Conservation (phyloP, 164 flowering plant genomes). For the Amborella trichopoda region DNA sequence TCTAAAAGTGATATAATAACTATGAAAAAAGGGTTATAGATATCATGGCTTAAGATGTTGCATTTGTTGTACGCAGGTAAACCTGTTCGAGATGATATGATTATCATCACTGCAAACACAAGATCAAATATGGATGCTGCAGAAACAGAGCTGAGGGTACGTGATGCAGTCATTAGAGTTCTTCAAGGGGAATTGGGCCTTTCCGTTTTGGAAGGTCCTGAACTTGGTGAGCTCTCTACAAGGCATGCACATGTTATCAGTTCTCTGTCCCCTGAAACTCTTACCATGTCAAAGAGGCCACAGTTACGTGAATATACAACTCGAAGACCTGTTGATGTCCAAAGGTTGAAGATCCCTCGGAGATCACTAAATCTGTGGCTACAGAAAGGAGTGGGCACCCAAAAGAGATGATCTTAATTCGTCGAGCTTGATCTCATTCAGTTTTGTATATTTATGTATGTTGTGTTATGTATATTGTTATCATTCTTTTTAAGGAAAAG, state of each 20-base stretch:
- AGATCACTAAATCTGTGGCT: conserved; percentile 56
- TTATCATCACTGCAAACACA: conserved; percentile 40
- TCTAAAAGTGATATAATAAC: not conserved
- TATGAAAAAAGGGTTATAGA: not conserved
- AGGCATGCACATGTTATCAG: not conserved
- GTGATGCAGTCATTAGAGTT: conserved; percentile 41
- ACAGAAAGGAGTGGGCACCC: conserved; percentile 23
- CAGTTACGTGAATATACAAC: conserved; percentile 16
- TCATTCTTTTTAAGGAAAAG: too few species aligned
- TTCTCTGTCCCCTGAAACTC: conserved; percentile 3
- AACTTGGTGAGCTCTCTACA: conserved; percentile 4
- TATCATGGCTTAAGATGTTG: not conserved
- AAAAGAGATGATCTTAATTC: too few species aligned
- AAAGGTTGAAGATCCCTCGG: conserved; percentile 45
- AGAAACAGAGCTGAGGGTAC: conserved; percentile 22
- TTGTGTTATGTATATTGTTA: too few species aligned
- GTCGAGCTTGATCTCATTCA: too few species aligned
- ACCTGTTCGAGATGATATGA: conserved; percentile 39
- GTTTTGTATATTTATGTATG: too few species aligned
- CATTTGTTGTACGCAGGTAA: conserved; percentile 5
- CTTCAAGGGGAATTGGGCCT: conserved; percentile 54
- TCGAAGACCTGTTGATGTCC: conserved; percentile 52
- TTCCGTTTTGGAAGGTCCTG: conserved; percentile 29
- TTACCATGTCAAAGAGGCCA: conserved; percentile 2
- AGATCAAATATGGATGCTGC: conserved; percentile 8